A percentile compares a stretch with the other conserved stretches of the same genome.
These are phyloP conservation scores for Aspergillus udagawae DNA, from an alignment of 2,329 filamentous ascomycete species.

Conservation along the genomic window DNA sequence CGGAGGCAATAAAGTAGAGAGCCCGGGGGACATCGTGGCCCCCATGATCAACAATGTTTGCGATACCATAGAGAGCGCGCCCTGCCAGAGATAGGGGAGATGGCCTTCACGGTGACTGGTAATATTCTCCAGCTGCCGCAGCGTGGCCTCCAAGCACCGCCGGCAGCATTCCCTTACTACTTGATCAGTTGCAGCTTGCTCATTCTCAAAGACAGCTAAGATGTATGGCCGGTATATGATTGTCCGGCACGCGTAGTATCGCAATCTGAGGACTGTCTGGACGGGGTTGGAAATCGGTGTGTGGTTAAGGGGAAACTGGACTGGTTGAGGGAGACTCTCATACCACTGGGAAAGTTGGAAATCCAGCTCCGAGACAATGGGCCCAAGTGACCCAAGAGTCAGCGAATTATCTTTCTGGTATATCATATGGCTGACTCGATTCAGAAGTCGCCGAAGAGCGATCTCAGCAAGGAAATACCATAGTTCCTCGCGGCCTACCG, in stretches of 20 bases:
- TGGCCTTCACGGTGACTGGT: constrained; percentile 76
- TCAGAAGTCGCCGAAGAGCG: constrained; percentile 69
- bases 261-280: constrained; percentile 72
- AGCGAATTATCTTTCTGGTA: constrained; percentile 70
- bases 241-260: constrained; percentile 80
- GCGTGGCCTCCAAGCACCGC: constrained; percentile 75
- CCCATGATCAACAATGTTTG: constrained; percentile 81
- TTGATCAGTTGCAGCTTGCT: constrained; percentile 66
- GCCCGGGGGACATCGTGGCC: constrained; percentile 71
- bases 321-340: constrained; percentile 66
- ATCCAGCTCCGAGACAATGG: constrained; percentile 74
- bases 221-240: constrained; percentile 86
- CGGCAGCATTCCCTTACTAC: constrained; percentile 73
- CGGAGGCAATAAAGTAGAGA: constrained; percentile 61
- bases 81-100: constrained; percentile 83
- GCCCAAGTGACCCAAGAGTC: constrained; percentile 69
- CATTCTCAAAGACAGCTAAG: constrained; percentile 72
- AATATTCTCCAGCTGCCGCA: constrained; percentile 75
- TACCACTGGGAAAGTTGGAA: constrained; percentile 84
- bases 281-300: constrained; percentile 66
- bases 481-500: constrained; percentile 68
- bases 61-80: constrained; percentile 75
- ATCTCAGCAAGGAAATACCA: constrained; percentile 88
- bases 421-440: constrained; percentile 73
- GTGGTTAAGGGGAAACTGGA: constrained; percentile 73